These are phyloP conservation scores for Scytalidium sp. DNA, from an alignment of 2,329 filamentous ascomycete species.

Conservation along the genomic window DNA sequence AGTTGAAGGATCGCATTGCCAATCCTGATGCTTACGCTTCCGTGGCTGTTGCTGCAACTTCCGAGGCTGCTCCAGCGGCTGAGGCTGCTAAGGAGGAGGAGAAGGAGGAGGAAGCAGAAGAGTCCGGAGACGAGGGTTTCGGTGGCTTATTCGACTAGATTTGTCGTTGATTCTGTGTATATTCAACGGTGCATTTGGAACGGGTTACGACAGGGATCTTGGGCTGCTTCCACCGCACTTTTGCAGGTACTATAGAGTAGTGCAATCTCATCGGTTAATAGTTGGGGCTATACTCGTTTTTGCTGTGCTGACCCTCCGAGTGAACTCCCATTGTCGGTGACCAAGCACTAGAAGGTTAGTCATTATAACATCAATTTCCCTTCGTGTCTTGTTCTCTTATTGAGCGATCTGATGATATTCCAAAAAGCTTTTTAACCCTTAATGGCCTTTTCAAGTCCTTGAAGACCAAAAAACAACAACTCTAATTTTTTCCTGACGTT, in stretches of 20 bases:
- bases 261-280: neutral
- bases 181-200: slow-evolving; percentile 10
- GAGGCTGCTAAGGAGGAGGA: slow-evolving; percentile 54
- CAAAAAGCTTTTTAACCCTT: slow-evolving; percentile 38
- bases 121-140: slow-evolving; percentile 63
- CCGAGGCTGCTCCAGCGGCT: slow-evolving; percentile 46
- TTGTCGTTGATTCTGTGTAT: slow-evolving; percentile 17
- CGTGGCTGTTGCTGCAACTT: slow-evolving; percentile 64
- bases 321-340: neutral
- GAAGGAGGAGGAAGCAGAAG: slow-evolving; percentile 65
- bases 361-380: slow-evolving; percentile 3
- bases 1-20: slow-evolving; percentile 99
- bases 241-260: slow-evolving; percentile 23
- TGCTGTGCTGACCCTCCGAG: neutral
- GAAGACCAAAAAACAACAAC: slow-evolving; percentile 36
- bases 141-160: slow-evolving; percentile 73
- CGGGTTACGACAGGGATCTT: slow-evolving; percentile 17
- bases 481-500: slow-evolving; percentile 39
- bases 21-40: slow-evolving; percentile 97
- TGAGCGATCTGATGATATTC: slow-evolving; percentile 30
- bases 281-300: neutral
- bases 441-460: slow-evolving; percentile 27
- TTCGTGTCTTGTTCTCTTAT: slow-evolving; percentile 8
- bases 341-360: slow-evolving; percentile 18
- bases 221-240: slow-evolving; percentile 15